A percentile compares a stretch with the other conserved stretches of the same genome.
Evolutionary conservation across 2,329 filamentous ascomycete genomes (phyloP).

Genomic region (Fusarium proliferatum): DNA sequence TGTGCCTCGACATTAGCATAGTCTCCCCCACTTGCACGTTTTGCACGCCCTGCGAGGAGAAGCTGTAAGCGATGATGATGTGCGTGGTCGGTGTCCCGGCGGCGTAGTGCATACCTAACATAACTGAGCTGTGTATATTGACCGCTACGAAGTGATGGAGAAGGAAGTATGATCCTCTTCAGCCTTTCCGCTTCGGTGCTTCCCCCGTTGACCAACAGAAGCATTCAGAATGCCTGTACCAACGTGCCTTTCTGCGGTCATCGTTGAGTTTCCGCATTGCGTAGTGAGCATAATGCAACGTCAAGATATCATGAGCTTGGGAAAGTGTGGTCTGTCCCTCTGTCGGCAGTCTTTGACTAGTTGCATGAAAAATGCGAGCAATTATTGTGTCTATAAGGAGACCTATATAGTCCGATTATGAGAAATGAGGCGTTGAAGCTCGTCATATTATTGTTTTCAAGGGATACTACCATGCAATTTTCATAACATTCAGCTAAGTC

Average conservation of each 20-base stretch:
- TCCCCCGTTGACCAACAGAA: background rate
- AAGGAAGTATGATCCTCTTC: background rate
- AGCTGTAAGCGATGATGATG: background rate
- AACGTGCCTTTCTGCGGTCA: background rate
- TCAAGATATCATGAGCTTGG: background rate
- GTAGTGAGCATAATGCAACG: background rate
- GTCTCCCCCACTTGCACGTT: background rate
- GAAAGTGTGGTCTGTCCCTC: background rate
- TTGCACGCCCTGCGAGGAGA: background rate
- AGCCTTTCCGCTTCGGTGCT: background rate
- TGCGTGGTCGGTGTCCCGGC: background rate
- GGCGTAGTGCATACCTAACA: constrained; percentile 7
- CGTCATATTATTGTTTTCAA: background rate
- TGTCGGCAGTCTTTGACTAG: background rate
- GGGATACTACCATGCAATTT: background rate
- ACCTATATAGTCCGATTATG: background rate
- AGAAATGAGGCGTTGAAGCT: background rate
- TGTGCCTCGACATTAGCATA: background rate
- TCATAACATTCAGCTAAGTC: background rate
- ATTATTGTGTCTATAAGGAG: background rate
- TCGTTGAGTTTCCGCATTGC: background rate
- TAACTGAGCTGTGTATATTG: background rate
- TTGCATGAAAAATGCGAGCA: background rate
- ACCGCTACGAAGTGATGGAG: background rate
- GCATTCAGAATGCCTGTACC: background rate